Base-by-base conservation (phyloP, 192 early-diverging fungal genomes). In the Pilobolus umbonatus region DNA sequence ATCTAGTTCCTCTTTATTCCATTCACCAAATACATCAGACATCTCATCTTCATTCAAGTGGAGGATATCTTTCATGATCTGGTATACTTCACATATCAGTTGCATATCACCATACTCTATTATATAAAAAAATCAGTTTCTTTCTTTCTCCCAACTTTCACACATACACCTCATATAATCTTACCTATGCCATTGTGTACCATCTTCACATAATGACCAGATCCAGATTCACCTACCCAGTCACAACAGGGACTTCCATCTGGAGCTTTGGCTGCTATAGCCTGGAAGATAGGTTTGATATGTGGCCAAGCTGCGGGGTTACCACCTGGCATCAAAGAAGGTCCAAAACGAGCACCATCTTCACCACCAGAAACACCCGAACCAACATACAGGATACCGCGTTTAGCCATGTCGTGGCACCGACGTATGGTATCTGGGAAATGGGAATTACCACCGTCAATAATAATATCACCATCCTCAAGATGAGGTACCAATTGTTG, bases 141-240 rank as follows among this genome's bases (percentile, higher is more conserved):
- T 24, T 7, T 52, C 30, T 52, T n/a, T 52, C 15, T 30, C 9
- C 31, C 10, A 19, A 24, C 3, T 45, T 21, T 28, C 26, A 12
- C 17, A n/a, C 17, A 4, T 40, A 19, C 17, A 26, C 25, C 17
- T 36, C 5, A 42, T 14, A 46, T 34, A n/a, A 21, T 51, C 64
- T 59, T 67, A 65, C 64, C 96, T 62, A 98, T 98, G 70, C 94
- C 94, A 76, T 98, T 98, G 86, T 98, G 94, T 44, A 98, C 94
- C 96, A 98, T 96, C 86, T 98, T 98, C 80, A 98, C 94, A 77
- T 95, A 98, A 83, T 98, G 94, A 42, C 94, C 96, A 25, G 96
- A 88, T 31, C 96, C 96, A 54, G 87, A 87, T 68, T 95, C 93
- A 66, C 96, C 95, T 58, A 98, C 96, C 94, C 94, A 96, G 80